Conservation (phyloP, 2,329 filamentous ascomycete genomes). For the Ceratocystis harringtonii region DNA sequence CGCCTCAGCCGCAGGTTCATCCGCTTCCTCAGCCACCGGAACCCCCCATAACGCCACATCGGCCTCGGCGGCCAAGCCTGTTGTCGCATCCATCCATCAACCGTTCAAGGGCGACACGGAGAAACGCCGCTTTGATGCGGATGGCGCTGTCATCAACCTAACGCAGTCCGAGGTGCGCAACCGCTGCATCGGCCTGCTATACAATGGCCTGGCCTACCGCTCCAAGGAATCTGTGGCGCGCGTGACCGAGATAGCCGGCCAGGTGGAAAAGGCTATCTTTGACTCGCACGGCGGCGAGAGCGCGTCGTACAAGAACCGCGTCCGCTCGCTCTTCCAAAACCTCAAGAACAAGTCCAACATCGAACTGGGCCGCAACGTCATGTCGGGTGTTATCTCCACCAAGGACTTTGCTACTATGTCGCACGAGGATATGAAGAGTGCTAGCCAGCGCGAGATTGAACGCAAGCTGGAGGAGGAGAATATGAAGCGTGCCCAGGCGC, state of each 20-base stretch:
- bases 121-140: constrained; percentile 68
- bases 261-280: constrained; percentile 70
- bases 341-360: constrained; percentile 85
- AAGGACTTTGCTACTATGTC: constrained; percentile 72
- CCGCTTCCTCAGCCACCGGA: constrained; percentile 32
- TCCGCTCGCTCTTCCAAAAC: constrained; percentile 85
- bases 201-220: constrained; percentile 67
- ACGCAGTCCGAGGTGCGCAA: constrained; percentile 64
- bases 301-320: constrained; percentile 67
- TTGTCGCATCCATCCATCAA: constrained; percentile 21
- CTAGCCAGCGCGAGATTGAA: constrained; percentile 63
- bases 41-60: constrained; percentile 24
- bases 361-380: constrained; percentile 58
- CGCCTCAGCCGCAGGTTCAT: constrained; percentile 30
- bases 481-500: constrained; percentile 93
- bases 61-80: constrained; percentile 24
- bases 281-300: constrained; percentile 50
- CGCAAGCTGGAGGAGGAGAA: constrained; percentile 72
- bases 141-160: constrained; percentile 62
- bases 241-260: constrained; percentile 60
- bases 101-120: constrained; percentile 51
- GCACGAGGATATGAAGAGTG: constrained; percentile 80
- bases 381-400: constrained; percentile 56
- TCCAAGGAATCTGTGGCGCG: constrained; percentile 56
- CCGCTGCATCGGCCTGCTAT: constrained; percentile 77